Percentiles rank a stretch among this genome's conserved stretches.
Evolutionary conservation across 2,329 filamentous ascomycete genomes (phyloP).

Genomic region (Verticillium klebahnii): DNA sequence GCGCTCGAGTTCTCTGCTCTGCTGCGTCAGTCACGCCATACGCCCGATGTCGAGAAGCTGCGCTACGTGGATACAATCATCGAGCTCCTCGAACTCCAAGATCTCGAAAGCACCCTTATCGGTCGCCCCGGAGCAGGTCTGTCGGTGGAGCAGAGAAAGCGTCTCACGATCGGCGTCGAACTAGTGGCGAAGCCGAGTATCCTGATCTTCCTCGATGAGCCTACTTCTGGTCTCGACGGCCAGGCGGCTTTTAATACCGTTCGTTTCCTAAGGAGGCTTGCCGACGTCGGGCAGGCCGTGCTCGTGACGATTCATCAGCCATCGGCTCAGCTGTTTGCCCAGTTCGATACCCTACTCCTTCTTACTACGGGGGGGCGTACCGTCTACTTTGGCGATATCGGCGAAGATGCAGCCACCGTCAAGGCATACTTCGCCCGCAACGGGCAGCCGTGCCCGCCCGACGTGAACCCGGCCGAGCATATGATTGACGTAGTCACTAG

Average conservation of each 20-base stretch:
- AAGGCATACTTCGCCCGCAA: slow-evolving; percentile 56
- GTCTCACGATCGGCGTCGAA: slow-evolving; percentile 57
- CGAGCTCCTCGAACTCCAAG: slow-evolving; percentile 49
- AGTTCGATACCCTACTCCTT: slow-evolving; percentile 62
- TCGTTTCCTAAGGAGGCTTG: slow-evolving; percentile 63
- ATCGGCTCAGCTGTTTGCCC: slow-evolving; percentile 59
- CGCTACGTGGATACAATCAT: slow-evolving; percentile 76
- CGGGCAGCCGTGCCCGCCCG: too few relatives aligned
- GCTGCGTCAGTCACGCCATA: too few relatives aligned
- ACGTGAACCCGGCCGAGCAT: too few relatives aligned
- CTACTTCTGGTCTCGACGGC: slow-evolving; percentile 64
- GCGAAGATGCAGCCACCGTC: slow-evolving; percentile 40
- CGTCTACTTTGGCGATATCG: too few relatives aligned
- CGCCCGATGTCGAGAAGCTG: too few relatives aligned
- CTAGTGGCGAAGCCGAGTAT: slow-evolving; percentile 56
- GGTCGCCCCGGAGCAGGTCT: slow-evolving; percentile 43
- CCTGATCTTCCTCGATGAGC: slow-evolving; percentile 58
- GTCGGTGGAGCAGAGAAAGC: slow-evolving; percentile 48
- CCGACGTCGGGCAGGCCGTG: slow-evolving; percentile 62
- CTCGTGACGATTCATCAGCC: slow-evolving; percentile 69
- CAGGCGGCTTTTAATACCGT: slow-evolving; percentile 63
- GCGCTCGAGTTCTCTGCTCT: too few relatives aligned
- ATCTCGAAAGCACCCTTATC: slow-evolving; percentile 44
- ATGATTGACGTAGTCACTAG: too few relatives aligned
- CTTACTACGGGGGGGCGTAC: slow-evolving; percentile 63